Percentiles rank a stretch among this genome's conserved stretches.
Evolutionary conservation across 345 rosid species (phyloP).

Genomic region (Laguncularia racemosa): DNA sequence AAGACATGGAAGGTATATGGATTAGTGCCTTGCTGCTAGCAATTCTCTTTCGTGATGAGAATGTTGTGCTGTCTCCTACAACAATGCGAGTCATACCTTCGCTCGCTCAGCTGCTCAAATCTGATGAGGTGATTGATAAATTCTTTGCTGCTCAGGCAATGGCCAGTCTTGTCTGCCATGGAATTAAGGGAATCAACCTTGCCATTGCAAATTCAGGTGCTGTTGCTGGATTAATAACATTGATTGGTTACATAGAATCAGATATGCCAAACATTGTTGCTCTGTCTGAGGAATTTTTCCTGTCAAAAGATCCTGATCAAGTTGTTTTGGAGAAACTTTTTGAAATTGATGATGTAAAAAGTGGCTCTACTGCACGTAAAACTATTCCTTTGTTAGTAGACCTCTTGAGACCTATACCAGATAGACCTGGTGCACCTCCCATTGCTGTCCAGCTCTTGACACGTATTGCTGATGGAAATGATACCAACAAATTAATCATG

Average conservation of each 20-base stretch:
- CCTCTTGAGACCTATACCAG: constrained; percentile 81
- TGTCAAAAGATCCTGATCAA: constrained; percentile 53
- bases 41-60: constrained; percentile 62
- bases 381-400: constrained; percentile 86
- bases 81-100: constrained; percentile 60
- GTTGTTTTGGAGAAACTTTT: constrained; percentile 64
- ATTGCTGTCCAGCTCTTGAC: constrained; percentile 62
- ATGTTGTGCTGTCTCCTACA: constrained; percentile 48
- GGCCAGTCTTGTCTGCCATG: constrained; percentile 67
- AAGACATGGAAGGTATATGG: constrained; percentile 76
- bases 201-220: constrained; percentile 81
- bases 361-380: constrained; percentile 66
- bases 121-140: constrained; percentile 67
- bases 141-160: constrained; percentile 87
- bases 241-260: constrained; percentile 63
- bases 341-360: constrained; percentile 66
- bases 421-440: constrained; percentile 84
- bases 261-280: constrained; percentile 42
- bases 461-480: constrained; percentile 60
- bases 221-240: constrained; percentile 59
- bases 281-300: constrained; percentile 60
- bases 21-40: constrained; percentile 69
- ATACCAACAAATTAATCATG: constrained; percentile 64
- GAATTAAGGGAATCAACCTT: constrained; percentile 56
- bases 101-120: constrained; percentile 62